Percentiles rank a stretch among this genome's conserved stretches.
phyloP scores from a whole-genome alignment of 2,329 filamentous ascomycete species.

The Sclerotinia sclerotiorum region DNA sequence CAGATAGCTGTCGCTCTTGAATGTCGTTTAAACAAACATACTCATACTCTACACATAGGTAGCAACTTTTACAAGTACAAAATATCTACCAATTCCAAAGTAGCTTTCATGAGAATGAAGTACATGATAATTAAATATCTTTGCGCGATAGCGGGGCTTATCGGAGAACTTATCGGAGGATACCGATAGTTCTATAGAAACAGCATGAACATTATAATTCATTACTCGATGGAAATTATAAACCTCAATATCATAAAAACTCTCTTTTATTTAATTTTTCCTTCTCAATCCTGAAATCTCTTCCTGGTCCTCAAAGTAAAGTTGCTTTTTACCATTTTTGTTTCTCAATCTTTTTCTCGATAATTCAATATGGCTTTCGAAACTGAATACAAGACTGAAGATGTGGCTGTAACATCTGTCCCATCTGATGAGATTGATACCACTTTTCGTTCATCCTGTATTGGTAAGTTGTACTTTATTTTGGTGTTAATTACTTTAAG shows the following conservation, averaged over 20 bases:
- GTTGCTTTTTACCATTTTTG: not conserved
- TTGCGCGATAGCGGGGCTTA: slow-evolving; percentile 25
- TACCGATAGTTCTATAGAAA: slow-evolving; percentile 21
- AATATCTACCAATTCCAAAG: too few species aligned
- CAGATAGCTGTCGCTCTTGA: too few species aligned
- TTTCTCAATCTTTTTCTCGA: not conserved
- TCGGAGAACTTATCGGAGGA: slow-evolving; percentile 26
- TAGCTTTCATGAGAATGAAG: not conserved
- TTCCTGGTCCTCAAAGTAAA: too few species aligned
- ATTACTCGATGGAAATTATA: slow-evolving; percentile 36
- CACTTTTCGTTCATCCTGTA: slow-evolving; percentile 60
- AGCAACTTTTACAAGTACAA: too few species aligned
- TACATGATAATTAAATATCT: not conserved
- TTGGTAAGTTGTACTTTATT: slow-evolving; percentile 49
- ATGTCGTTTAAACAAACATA: too few species aligned
- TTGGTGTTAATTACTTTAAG: not conserved
- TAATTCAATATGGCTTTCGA: slow-evolving; percentile 40
- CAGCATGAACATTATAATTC: slow-evolving; percentile 5
- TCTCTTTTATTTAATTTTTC: not conserved
- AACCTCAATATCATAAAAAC: slow-evolving; percentile 4
- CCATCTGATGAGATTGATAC: slow-evolving; percentile 57
- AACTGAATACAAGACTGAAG: slow-evolving; percentile 56
- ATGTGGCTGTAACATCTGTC: slow-evolving; percentile 51
- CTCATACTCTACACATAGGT: too few species aligned
- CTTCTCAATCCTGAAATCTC: not conserved